Evolutionary conservation across 2,329 filamentous ascomycete species (phyloP).

Genomic region (Colletotrichum karsti): DNA sequence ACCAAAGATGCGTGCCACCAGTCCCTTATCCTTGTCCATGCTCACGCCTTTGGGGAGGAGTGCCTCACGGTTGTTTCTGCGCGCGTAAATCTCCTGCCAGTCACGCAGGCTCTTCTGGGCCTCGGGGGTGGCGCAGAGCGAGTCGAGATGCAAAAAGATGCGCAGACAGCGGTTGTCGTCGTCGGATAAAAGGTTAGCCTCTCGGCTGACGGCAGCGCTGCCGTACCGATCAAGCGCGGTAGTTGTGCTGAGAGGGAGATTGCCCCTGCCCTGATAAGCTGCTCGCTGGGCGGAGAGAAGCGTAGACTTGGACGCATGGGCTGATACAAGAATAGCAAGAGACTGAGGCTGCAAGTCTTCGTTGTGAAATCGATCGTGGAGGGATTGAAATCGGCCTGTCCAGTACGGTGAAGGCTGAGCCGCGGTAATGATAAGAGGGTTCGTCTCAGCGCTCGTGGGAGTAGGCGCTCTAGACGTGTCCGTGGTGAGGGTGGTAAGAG

Average conservation of each 20-base stretch:
- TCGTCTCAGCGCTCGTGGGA: neutral
- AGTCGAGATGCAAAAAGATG: slow-evolving; percentile 56
- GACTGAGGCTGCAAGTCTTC: slow-evolving; percentile 37
- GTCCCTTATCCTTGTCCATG: slow-evolving; percentile 18
- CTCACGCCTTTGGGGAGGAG: slow-evolving; percentile 49
- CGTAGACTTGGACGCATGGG: slow-evolving; percentile 12
- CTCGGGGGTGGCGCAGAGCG: slow-evolving; percentile 54
- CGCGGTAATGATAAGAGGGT: slow-evolving; percentile 40
- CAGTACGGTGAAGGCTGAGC: slow-evolving; percentile 64
- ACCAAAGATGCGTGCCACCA: slow-evolving; percentile 24
- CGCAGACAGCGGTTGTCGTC: slow-evolving; percentile 24
- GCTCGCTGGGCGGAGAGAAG: slow-evolving; percentile 1
- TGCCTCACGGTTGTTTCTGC: slow-evolving; percentile 42
- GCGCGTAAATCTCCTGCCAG: slow-evolving; percentile 61
- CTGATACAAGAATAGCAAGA: slow-evolving; percentile 7
- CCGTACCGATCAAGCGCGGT: slow-evolving; percentile 20
- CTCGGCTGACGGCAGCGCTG: neutral
- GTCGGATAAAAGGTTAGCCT: slow-evolving; percentile 11
- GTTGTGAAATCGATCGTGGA: slow-evolving; percentile 61
- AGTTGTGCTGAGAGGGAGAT: slow-evolving; percentile 24
- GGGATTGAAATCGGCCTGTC: slow-evolving; percentile 67
- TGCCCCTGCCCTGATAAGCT: slow-evolving; percentile 9
- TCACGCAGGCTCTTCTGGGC: slow-evolving; percentile 55
- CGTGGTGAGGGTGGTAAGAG: slow-evolving; percentile 17
- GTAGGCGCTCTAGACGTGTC: neutral